These are phyloP conservation scores for Paramyrothecium sp. DNA, from an alignment of 2,329 filamentous ascomycete species.

Conservation along the genomic window DNA sequence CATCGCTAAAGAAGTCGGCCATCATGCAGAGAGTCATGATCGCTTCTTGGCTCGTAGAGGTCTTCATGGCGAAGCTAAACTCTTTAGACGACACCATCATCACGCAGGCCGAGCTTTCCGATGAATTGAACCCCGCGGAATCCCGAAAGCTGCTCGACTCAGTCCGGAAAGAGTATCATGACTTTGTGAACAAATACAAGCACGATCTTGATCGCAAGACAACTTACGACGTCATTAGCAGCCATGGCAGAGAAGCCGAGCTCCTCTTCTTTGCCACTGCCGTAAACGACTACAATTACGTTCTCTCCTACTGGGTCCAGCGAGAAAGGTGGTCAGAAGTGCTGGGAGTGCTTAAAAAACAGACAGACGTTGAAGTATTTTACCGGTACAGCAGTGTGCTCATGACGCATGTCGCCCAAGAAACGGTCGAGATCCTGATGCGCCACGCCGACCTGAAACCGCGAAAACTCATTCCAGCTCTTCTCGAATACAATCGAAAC, in stretches of 20 bases:
- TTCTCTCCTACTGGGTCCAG: slow-evolving; percentile 96
- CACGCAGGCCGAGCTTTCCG: slow-evolving; percentile 78
- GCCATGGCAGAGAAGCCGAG: slow-evolving; percentile 91
- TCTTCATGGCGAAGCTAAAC: slow-evolving; percentile 97
- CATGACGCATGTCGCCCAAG: slow-evolving; percentile 82
- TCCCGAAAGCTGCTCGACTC: slow-evolving; percentile 68
- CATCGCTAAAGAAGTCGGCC: slow-evolving; percentile 75
- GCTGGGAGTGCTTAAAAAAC: slow-evolving; percentile 84
- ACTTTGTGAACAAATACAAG: slow-evolving; percentile 84
- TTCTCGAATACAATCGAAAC: slow-evolving; percentile 89
- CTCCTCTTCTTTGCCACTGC: slow-evolving; percentile 87
- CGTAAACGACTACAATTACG: slow-evolving; percentile 90
- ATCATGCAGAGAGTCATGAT: slow-evolving; percentile 96
- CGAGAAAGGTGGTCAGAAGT: slow-evolving; percentile 89
- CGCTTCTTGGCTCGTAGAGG: slow-evolving; percentile 89
- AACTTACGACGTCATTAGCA: slow-evolving; percentile 92
- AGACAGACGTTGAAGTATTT: slow-evolving; percentile 89
- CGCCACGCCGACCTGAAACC: slow-evolving; percentile 82
- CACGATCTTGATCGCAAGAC: slow-evolving; percentile 86
- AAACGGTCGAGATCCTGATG: slow-evolving; percentile 94
- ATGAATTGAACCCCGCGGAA: slow-evolving; percentile 68
- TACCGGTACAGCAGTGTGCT: slow-evolving; percentile 97
- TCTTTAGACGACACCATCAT: slow-evolving; percentile 91
- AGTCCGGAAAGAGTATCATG: slow-evolving; percentile 78
- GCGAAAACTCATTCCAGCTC: slow-evolving; percentile 84